These are phyloP conservation scores for Annulohypoxylon truncatum DNA, from an alignment of 2,329 filamentous ascomycete genomes.

Conservation along the genomic window DNA sequence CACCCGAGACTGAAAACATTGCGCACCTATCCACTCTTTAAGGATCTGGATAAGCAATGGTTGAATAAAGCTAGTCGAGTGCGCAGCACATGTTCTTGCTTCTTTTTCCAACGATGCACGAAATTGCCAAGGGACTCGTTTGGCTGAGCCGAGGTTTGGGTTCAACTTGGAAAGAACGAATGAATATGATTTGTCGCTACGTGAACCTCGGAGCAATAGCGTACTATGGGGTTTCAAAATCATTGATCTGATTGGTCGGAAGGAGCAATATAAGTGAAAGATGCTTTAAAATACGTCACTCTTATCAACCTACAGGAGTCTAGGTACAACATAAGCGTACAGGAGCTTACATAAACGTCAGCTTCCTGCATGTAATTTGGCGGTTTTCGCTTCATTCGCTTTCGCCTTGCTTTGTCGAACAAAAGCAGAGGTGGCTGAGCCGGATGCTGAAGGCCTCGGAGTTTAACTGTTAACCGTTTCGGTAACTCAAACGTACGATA, in stretches of 20 bases:
- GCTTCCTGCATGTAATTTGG: background rate
- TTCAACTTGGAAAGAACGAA: background rate
- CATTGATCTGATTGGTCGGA: slow-evolving; percentile 3
- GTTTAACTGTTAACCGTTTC: background rate
- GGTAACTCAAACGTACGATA: slow-evolving; percentile 2
- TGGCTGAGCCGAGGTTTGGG: slow-evolving; percentile 29
- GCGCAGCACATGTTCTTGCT: slow-evolving; percentile 25
- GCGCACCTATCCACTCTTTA: background rate
- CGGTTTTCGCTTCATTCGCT: background rate
- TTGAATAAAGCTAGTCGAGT: slow-evolving; percentile 2
- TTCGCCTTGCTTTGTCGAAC: background rate
- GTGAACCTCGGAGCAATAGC: slow-evolving; percentile 34
- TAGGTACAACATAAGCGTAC: background rate
- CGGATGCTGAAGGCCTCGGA: background rate
- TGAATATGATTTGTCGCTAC: slow-evolving; percentile 15
- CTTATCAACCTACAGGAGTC: background rate
- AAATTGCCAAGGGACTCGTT: slow-evolving; percentile 4
- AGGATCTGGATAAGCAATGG: slow-evolving; percentile 7
- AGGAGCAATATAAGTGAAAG: background rate
- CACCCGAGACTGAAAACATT: background rate
- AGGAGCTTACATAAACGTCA: background rate
- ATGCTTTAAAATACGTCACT: slow-evolving; percentile 2
- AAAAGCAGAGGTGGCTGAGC: slow-evolving; percentile 10
- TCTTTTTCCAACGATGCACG: slow-evolving; percentile 22
- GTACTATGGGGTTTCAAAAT: background rate